Percentiles rank a stretch among this genome's conserved stretches.
These are phyloP conservation scores for Aquilaria agallochum DNA, from an alignment of 441 rosid species.

Conservation along the genomic window DNA sequence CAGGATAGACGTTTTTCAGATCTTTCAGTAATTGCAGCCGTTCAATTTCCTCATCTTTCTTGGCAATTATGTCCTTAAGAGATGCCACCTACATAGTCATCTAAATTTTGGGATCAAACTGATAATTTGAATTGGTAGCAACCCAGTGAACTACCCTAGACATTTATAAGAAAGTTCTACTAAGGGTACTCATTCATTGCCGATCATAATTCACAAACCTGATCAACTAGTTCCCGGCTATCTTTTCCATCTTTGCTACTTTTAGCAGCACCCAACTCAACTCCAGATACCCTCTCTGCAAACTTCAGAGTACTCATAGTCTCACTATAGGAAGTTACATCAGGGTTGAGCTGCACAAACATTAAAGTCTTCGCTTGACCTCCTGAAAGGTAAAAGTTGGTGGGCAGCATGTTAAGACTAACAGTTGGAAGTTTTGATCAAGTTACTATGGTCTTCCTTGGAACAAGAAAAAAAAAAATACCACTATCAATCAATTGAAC, in stretches of 20 bases:
- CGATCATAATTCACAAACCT: conserved; percentile 25
- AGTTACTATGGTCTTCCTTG: too few species aligned
- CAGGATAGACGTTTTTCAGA: conserved; percentile 29
- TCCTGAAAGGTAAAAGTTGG: conserved; percentile 26
- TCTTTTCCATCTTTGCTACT: conserved; percentile 64
- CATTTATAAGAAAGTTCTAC: background rate
- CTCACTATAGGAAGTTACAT: conserved; percentile 42
- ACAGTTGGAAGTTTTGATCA: too few species aligned
- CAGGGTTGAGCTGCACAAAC: conserved; percentile 74
- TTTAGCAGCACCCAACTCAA: conserved; percentile 69
- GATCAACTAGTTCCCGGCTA: conserved; percentile 57
- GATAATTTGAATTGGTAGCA: background rate
- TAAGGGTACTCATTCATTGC: background rate
- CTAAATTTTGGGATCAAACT: conserved; percentile 9
- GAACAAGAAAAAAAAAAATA: background rate
- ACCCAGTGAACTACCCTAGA: background rate
- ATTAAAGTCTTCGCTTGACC: conserved; percentile 69
- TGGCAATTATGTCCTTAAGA: conserved; percentile 49
- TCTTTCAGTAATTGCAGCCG: conserved; percentile 45
- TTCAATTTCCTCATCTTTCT: conserved; percentile 65
- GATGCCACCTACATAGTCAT: conserved; percentile 40
- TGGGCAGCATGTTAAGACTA: too few species aligned
- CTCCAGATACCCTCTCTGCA: conserved; percentile 66
- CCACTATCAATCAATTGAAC: background rate
- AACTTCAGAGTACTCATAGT: conserved; percentile 61